phyloP scores from a whole-genome alignment of 345 rosid species.

The Gossypium ekmanianum region DNA sequence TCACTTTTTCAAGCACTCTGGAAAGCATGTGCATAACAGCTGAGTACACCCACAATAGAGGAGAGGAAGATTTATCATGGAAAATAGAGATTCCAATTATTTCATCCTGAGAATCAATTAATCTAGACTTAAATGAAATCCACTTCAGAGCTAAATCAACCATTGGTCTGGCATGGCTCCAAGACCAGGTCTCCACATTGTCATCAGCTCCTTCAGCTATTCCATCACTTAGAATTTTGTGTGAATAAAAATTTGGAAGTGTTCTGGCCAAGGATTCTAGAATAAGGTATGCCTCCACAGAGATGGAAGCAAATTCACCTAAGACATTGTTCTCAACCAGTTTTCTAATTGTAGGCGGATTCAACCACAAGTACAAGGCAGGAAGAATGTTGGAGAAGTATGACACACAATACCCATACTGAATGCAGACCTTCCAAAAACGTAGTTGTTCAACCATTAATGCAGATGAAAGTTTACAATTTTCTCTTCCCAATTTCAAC shows the following conservation, averaged over 20 bases:
- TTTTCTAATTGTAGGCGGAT: slow-evolving; percentile 63
- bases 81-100: slow-evolving; percentile 21
- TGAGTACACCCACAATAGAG: slow-evolving; percentile 70
- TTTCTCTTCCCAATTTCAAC: slow-evolving; percentile 66
- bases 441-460: slow-evolving; percentile 84
- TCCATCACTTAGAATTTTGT: slow-evolving; percentile 25
- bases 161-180: slow-evolving; percentile 74
- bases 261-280: slow-evolving; percentile 66
- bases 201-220: slow-evolving; percentile 18
- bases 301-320: slow-evolving; percentile 60
- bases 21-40: slow-evolving; percentile 61
- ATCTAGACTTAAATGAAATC: slow-evolving; percentile 45
- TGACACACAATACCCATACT: slow-evolving; percentile 60
- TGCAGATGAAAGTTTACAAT: slow-evolving; percentile 58
- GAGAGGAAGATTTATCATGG: slow-evolving; percentile 28
- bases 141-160: slow-evolving; percentile 73
- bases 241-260: slow-evolving; percentile 62
- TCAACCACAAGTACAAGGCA: slow-evolving; percentile 81
- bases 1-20: slow-evolving; percentile 61
- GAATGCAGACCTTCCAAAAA: slow-evolving; percentile 73
- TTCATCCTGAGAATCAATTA: slow-evolving; percentile 36
- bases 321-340: slow-evolving; percentile 51
- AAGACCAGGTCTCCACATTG: slow-evolving; percentile 57
- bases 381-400: slow-evolving; percentile 70
- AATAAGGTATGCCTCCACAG: slow-evolving; percentile 68